Base-by-base conservation (phyloP, 345 rosid species). In the Passiflora organensis region DNA sequence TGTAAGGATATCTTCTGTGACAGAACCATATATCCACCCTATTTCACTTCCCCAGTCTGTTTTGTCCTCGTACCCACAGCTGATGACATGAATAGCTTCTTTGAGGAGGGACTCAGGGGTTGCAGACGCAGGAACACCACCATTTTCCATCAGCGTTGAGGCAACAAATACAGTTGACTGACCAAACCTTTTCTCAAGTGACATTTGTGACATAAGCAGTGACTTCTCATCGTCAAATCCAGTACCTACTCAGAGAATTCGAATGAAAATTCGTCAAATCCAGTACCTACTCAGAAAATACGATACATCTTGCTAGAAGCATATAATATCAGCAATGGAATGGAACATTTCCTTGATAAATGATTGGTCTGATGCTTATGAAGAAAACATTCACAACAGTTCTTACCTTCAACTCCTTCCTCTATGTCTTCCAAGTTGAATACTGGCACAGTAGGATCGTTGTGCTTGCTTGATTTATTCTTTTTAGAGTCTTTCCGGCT, bases 1-100 rank as follows among this genome's bases (percentile, higher is more conserved):
- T 5, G 76, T 72, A 23, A 73, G 59, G 37, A 73, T 73, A 54
- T 67, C 73, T 55, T 77, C 78, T 0, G 73, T 73, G 18, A 63
- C 81, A 9, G 80, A 76, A 59, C 77, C 78, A 36, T 76, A 76
- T n/a, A 72, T 72, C 80, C 76, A 58, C 58, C 80, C 72, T 56
- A 62, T 47, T 67, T 75, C 79, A 48, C 51, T 67, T 16, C 79
- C 79, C 79, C 79, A 75, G 48, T 70, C 76, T 46, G 79, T 71
- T 70, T 75, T 75, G 58, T 75, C 79, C 60, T 75, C 79, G 10
- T 75, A 75, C 17, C 79, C 79, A 42, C 79, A 75, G 34, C 79
- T 70, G 45, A 75, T 75, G 48, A 75, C 79, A 60, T 75, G 79
- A 53, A 75, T 75, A 5, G 79, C 79, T 63, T 75, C 76, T 64